Conservation (phyloP, 768 basidiomycete genomes). For the Lactarius evosmus region DNA sequence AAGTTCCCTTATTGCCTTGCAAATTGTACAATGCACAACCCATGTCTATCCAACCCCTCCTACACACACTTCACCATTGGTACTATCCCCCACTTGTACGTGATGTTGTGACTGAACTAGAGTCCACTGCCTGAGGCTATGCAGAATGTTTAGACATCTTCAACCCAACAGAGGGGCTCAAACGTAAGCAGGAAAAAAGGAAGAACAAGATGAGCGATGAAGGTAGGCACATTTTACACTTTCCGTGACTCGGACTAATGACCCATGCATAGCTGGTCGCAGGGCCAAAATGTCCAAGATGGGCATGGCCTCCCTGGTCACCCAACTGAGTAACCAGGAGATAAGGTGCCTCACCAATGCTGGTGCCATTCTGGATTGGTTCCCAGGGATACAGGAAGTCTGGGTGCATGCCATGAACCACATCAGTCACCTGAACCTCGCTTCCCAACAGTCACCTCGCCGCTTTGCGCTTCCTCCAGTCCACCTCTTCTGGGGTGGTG, state of each 20-base stretch:
- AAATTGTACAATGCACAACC: background rate
- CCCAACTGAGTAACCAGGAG: background rate
- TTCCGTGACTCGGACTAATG: background rate
- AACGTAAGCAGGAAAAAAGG: background rate
- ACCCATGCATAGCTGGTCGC: background rate
- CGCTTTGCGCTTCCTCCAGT: background rate
- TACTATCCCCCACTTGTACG: background rate
- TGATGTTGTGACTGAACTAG: no score
- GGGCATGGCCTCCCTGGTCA: background rate
- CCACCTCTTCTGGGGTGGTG: background rate
- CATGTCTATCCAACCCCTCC: background rate
- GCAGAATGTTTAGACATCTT: background rate
- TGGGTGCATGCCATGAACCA: background rate
- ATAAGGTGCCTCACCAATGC: background rate
- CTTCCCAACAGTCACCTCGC: background rate
- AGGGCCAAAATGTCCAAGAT: background rate
- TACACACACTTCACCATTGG: background rate
- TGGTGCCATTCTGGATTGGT: background rate
- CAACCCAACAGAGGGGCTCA: background rate
- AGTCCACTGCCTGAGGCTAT: background rate
- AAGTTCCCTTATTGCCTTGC: background rate
- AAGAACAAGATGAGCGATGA: background rate
- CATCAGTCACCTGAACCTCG: background rate
- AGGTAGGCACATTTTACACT: background rate
- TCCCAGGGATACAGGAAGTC: background rate